Percentiles rank a stretch among this genome's conserved stretches.
Conservation (phyloP, 2,329 filamentous ascomycete genomes). For the Remersonia thermophila region DNA sequence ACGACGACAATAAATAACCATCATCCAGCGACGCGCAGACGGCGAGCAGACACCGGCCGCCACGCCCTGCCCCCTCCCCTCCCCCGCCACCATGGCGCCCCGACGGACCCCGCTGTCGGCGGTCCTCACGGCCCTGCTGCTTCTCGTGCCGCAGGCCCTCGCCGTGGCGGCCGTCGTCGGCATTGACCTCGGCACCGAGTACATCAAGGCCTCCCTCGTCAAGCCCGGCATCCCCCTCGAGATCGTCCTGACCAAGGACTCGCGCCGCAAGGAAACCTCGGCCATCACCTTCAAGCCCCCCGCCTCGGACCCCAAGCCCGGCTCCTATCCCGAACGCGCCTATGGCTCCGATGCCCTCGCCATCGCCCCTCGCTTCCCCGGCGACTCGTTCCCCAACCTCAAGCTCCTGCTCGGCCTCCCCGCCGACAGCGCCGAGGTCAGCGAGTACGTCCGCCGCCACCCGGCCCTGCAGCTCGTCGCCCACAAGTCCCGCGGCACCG, state of each 20-base stretch:
- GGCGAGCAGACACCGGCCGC: constrained; percentile 3
- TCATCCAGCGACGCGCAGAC: too few relatives aligned
- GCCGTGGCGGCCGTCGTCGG: constrained; percentile 67
- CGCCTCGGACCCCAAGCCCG: constrained; percentile 48
- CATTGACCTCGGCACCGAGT: constrained; percentile 89
- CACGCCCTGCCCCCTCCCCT: constrained; percentile 4
- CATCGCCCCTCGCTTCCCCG: constrained; percentile 73
- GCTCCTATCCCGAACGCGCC: constrained; percentile 69
- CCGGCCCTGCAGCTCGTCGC: constrained; percentile 62
- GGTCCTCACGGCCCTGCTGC: constrained; percentile 24
- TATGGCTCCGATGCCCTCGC: constrained; percentile 90
- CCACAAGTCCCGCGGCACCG: constrained; percentile 50
- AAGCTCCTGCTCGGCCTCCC: constrained; percentile 78
- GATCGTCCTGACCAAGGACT: constrained; percentile 95
- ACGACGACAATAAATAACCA: too few relatives aligned
- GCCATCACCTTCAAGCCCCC: constrained; percentile 88
- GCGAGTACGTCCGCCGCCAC: constrained; percentile 62
- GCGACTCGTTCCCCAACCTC: constrained; percentile 88
- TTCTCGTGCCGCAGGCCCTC: constrained; percentile 36
- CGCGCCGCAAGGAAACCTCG: constrained; percentile 84
- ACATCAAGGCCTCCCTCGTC: constrained; percentile 90
- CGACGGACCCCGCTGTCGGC: background rate
- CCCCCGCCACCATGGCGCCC: constrained; percentile 26
- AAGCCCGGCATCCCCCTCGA: constrained; percentile 96
- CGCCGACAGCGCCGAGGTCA: constrained; percentile 46